phyloP scores from a whole-genome alignment of 768 basidiomycete species.

The Podaxis sp. region DNA sequence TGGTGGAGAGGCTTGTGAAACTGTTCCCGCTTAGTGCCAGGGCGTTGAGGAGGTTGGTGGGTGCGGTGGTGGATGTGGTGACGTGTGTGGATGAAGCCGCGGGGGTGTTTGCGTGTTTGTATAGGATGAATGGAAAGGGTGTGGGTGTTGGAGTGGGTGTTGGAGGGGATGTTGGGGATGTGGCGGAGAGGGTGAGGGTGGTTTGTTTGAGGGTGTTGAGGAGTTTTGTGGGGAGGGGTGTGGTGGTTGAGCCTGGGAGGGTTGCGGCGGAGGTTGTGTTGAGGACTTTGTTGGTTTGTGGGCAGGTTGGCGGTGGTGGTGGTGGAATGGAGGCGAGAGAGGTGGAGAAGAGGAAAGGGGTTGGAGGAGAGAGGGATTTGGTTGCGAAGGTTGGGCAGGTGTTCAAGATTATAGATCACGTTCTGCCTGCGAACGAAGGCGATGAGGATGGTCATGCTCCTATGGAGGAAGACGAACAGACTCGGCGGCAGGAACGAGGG shows the following conservation, averaged over 20 bases:
- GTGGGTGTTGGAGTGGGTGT: neutral
- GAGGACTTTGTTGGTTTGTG: slow-evolving; percentile 54
- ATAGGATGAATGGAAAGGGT: neutral
- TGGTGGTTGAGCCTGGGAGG: slow-evolving; percentile 34
- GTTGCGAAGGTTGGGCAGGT: slow-evolving; percentile 54
- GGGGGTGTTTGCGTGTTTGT: neutral
- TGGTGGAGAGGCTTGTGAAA: slow-evolving; percentile 48
- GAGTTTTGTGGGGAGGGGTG: slow-evolving; percentile 26
- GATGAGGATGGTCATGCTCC: slow-evolving; percentile 15
- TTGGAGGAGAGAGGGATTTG: slow-evolving; percentile 46
- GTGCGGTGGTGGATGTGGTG: slow-evolving; percentile 40
- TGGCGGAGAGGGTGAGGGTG: neutral
- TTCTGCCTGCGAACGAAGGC: slow-evolving; percentile 43
- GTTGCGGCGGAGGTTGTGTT: slow-evolving; percentile 53
- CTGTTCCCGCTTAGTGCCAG: slow-evolving; percentile 53
- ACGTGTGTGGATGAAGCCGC: slow-evolving; percentile 45
- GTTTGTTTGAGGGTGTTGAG: neutral
- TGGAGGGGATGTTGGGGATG: neutral
- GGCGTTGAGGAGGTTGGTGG: slow-evolving; percentile 42
- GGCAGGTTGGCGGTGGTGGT: slow-evolving; percentile 13
- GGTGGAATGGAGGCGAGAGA: neutral
- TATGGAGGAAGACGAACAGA: slow-evolving; percentile 25
- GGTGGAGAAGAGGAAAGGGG: neutral
- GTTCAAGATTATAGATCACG: slow-evolving; percentile 53
- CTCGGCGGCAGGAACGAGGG: neutral